A percentile compares a stretch with the other conserved stretches of the same genome.
Evolutionary conservation across 2,329 filamentous ascomycete genomes (phyloP).

Genomic region (Pseudopyrenochaeta lycopersici): DNA sequence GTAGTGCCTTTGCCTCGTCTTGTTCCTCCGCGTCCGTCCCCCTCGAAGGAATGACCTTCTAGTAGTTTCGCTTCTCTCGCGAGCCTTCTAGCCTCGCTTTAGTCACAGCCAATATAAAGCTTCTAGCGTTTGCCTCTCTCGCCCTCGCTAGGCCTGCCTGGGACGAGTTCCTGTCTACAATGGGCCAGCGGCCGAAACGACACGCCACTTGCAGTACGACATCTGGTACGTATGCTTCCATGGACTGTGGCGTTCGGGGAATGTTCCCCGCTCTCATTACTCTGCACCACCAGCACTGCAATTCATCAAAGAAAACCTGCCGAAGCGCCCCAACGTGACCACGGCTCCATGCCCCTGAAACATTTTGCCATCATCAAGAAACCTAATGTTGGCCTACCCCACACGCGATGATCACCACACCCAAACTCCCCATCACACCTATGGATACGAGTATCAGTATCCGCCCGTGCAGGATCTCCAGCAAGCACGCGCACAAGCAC

Average conservation of each 20-base stretch:
- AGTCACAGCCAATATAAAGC: no score
- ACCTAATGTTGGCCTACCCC: conserved; percentile 4
- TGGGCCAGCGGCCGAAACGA: neutral
- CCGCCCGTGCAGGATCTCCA: neutral
- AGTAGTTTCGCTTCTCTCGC: conserved; percentile 6
- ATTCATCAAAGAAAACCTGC: no score
- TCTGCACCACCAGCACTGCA: neutral
- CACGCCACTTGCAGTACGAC: conserved; percentile 1
- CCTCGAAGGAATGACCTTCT: no score
- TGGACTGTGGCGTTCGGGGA: neutral
- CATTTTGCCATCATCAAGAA: neutral
- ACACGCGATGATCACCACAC: conserved; percentile 6
- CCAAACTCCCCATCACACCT: neutral
- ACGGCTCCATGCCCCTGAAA: conserved; percentile 6
- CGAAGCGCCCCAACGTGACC: neutral
- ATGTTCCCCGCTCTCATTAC: neutral
- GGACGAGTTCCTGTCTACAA: neutral
- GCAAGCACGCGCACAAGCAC: neutral
- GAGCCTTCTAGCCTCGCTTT: conserved; percentile 4
- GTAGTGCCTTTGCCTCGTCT: no score
- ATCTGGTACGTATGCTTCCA: neutral
- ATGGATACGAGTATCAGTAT: neutral
- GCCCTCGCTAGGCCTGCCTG: neutral
- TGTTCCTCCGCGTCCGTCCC: no score
- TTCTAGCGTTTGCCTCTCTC: neutral